Base-by-base conservation (phyloP, 2,329 filamentous ascomycete species). In the Fusarium compactum region DNA sequence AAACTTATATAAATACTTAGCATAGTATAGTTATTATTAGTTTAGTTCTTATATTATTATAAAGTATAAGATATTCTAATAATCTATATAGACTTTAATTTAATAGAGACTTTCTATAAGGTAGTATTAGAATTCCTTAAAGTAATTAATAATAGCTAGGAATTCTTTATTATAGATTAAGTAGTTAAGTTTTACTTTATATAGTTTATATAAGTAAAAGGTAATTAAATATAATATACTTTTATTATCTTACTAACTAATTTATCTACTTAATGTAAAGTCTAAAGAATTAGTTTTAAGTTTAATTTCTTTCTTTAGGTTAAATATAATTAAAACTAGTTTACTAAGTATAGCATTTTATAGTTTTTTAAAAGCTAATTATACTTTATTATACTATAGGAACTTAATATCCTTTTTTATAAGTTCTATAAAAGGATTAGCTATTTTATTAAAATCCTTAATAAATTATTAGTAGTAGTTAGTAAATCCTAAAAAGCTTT, bases 401-500 rank as follows among this genome's bases (percentile, higher is more conserved):
- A 29, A 29, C 3, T 16, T 30, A 25, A 2, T 25, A 25, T 25
- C 25, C 12, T 48, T 48, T 22, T 48, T 32, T 16, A 11, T 48
- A 22, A 34, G 6, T 10, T 51, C 3, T 10, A 3, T 51, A 51
- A 38, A 2, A 12, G 18, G 18, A 27, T 30, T 56, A 2, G 8
- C 24, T 8, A 67, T 48, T 43, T 59, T 62, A 6, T 20, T 58
- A 55, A 71, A 72, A 14, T 64, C 20, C 15, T n/a, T 25, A 25
- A 38, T 51, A 27, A 51, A 18, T 51, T 20, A 14, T 38, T 40
- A 40, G 1, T 40, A 40, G 2, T 51, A 74, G 16, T 73, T 62
- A 8, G 14, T 32, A 46, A 64, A 65, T n/a, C 51, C 45, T 43
- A 72, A 15, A 41, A 73, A 76, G 44, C 10, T n/a, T 44, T 69